Conservation (phyloP, 139 green algal genomes). For the Tetraselmis striata region DNA sequence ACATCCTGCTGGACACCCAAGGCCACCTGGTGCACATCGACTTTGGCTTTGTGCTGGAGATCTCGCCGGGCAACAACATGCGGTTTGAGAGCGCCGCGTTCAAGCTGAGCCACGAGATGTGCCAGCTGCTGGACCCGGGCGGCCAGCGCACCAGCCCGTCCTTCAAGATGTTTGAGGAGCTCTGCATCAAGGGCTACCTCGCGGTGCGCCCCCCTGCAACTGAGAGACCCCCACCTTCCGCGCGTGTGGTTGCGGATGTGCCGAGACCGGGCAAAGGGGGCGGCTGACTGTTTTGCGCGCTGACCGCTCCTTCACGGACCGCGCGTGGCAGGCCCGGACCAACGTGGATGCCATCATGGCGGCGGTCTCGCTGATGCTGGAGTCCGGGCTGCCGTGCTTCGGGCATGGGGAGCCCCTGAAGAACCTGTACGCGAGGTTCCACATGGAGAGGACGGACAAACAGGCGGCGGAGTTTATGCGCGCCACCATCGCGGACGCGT, state of each 20-base stretch:
- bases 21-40: constrained; percentile 63
- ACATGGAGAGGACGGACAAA: constrained; percentile 61
- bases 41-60: constrained; percentile 56
- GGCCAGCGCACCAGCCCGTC: constrained; percentile 22
- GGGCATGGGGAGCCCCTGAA: constrained; percentile 51
- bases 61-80: constrained; percentile 64
- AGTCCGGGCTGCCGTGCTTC: constrained; percentile 70
- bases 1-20: constrained; percentile 88
- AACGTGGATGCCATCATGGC: constrained; percentile 43
- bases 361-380: constrained; percentile 46
- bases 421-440: constrained; percentile 57
- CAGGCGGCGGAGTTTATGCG: constrained; percentile 63
- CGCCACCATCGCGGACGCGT: constrained; percentile 65
- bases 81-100: constrained; percentile 93
- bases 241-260: too few relatives aligned
- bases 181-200: constrained; percentile 77
- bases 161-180: constrained; percentile 47
- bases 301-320: too few relatives aligned
- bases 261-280: too few relatives aligned
- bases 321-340: constrained; percentile 20
- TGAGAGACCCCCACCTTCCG: not conserved
- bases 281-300: too few relatives aligned
- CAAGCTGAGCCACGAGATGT: constrained; percentile 79
- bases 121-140: constrained; percentile 48
- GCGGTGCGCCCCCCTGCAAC: constrained; percentile 40